These are phyloP conservation scores for Phylloporus sp. DNA, from an alignment of 768 basidiomycete species.

Conservation along the genomic window DNA sequence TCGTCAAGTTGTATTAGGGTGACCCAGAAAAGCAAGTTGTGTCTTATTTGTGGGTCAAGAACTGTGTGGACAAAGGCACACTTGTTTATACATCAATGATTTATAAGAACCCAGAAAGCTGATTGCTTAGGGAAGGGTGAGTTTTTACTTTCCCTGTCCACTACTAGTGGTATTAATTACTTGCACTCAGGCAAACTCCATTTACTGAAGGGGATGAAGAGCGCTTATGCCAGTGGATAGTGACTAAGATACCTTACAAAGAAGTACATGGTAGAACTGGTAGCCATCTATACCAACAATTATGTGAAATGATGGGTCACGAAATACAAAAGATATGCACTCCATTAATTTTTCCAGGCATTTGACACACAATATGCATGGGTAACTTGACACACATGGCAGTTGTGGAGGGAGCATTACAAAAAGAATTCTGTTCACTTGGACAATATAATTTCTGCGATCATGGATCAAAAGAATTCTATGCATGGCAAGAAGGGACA, in stretches of 20 bases:
- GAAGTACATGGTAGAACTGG: conserved; percentile 79
- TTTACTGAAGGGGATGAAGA: conserved; percentile 77
- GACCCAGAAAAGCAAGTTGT: conserved; percentile 73
- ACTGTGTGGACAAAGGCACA: conserved; percentile 67
- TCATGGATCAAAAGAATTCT: conserved; percentile 70
- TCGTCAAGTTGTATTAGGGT: conserved; percentile 69
- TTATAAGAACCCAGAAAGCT: conserved; percentile 81
- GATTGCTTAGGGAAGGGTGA: conserved; percentile 78
- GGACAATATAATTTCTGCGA: conserved; percentile 56
- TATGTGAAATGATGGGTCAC: conserved; percentile 60
- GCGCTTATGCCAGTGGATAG: conserved; percentile 74
- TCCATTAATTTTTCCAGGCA: conserved; percentile 38
- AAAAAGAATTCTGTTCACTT: conserved; percentile 75
- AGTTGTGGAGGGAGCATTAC: conserved; percentile 86
- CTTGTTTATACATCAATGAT: conserved; percentile 70
- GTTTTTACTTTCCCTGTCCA: conserved; percentile 21
- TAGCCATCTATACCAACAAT: conserved; percentile 77
- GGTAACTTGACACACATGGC: conserved; percentile 84
- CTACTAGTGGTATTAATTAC: neutral
- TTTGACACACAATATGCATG: conserved; percentile 70
- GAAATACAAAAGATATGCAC: neutral
- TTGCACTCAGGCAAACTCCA: conserved; percentile 57
- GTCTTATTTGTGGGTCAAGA: conserved; percentile 80
- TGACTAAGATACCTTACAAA: conserved; percentile 78
- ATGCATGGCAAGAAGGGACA: conserved; percentile 73